These are phyloP conservation scores for Colletotrichum graminicola DNA, from an alignment of 2,329 filamentous ascomycete species.

Conservation along the genomic window DNA sequence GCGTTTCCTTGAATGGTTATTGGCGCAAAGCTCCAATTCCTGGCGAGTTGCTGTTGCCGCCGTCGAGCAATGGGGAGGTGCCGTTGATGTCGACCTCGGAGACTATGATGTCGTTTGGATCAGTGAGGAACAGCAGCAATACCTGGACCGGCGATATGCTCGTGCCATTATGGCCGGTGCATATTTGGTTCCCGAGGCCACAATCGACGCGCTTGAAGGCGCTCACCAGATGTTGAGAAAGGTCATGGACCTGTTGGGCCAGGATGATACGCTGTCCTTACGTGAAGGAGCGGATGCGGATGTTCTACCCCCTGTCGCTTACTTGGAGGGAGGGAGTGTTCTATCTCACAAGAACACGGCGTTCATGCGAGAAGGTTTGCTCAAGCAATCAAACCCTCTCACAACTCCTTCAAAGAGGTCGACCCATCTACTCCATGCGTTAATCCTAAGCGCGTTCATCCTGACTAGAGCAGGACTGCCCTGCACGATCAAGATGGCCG, in stretches of 20 bases:
- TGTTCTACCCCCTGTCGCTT: conserved; percentile 53
- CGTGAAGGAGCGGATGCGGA: conserved; percentile 62
- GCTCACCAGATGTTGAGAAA: conserved; percentile 72
- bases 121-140: conserved; percentile 69
- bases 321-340: conserved; percentile 50
- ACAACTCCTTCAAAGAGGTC: conserved; percentile 70
- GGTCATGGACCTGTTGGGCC: conserved; percentile 70
- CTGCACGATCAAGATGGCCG: conserved; percentile 65
- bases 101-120: conserved; percentile 69
- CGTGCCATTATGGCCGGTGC: conserved; percentile 76
- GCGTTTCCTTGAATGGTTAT: conserved; percentile 76
- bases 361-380: conserved; percentile 64
- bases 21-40: conserved; percentile 67
- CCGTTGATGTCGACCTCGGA: conserved; percentile 76
- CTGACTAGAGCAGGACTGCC: conserved; percentile 64
- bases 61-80: conserved; percentile 80
- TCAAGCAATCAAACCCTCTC: conserved; percentile 72
- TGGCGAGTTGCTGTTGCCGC: conserved; percentile 74
- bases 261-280: conserved; percentile 67
- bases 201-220: conserved; percentile 68
- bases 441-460: conserved; percentile 72
- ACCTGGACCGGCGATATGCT: conserved; percentile 74
- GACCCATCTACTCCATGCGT: conserved; percentile 70
- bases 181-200: conserved; percentile 74
- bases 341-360: conserved; percentile 57